These are phyloP conservation scores for Avena sativa DNA, from an alignment of 176 grass and related monocot species.

Conservation along the genomic window DNA sequence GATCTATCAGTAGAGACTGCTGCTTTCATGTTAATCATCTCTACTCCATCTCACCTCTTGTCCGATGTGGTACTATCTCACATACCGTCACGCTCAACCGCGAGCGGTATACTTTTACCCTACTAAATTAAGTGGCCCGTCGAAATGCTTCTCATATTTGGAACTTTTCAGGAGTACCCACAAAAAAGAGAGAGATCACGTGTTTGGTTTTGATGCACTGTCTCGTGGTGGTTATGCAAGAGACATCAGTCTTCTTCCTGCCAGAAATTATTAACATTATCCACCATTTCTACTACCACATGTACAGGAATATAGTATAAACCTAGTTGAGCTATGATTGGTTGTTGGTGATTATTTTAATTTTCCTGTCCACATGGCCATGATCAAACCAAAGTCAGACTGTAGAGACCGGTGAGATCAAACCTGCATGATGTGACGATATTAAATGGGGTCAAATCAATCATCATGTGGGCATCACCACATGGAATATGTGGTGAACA, in stretches of 20 bases:
- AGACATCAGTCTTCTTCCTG: not conserved
- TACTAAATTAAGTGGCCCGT: not conserved
- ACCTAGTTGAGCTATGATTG: not conserved
- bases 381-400: conserved; percentile 8
- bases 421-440: not conserved
- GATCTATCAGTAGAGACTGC: not conserved
- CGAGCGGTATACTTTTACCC: not conserved
- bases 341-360: not conserved
- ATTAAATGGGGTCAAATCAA: conserved; percentile 1
- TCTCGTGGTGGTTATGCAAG: not conserved
- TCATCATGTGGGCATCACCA: not conserved
- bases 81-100: not conserved
- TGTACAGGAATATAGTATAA: not conserved
- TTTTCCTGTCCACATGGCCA: not conserved
- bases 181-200: not conserved
- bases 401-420: conserved; percentile 20
- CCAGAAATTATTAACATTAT: not conserved
- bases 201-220: not conserved
- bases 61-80: too few species aligned
- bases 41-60: conserved; percentile 3
- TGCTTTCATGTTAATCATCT: conserved; percentile 4
- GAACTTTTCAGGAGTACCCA: not conserved
- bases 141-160: not conserved
- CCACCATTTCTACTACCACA: not conserved
- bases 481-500: too few species aligned